These are phyloP conservation scores for Candida golubevii DNA, from an alignment of 805 yeast genomes.

Conservation along the genomic window DNA sequence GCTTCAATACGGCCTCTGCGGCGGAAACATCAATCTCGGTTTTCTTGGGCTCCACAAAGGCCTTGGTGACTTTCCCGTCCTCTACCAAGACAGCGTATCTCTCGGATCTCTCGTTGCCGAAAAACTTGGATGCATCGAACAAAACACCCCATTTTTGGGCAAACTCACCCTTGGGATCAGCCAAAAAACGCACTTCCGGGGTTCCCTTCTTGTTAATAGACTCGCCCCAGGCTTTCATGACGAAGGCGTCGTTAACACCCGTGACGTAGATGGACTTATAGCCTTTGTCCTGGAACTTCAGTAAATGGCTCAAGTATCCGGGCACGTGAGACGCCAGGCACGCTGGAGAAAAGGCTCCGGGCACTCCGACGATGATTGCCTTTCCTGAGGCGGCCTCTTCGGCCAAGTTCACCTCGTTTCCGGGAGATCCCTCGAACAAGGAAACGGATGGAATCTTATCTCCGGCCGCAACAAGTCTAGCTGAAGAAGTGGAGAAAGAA, in stretches of 20 bases:
- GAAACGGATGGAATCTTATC: slow-evolving; percentile 55
- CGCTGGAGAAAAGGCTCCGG: slow-evolving; percentile 75
- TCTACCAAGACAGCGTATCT: slow-evolving; percentile 75
- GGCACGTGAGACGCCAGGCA: slow-evolving; percentile 73
- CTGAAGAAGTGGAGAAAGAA: slow-evolving; percentile 19
- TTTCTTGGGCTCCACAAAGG: slow-evolving; percentile 79
- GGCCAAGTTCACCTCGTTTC: slow-evolving; percentile 54
- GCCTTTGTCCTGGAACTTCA: slow-evolving; percentile 63
- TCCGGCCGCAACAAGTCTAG: slow-evolving; percentile 46
- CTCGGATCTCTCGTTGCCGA: slow-evolving; percentile 72
- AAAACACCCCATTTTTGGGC: slow-evolving; percentile 57
- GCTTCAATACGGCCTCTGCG: slow-evolving; percentile 42
- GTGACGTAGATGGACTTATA: slow-evolving; percentile 57
- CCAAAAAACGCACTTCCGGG: slow-evolving; percentile 51
- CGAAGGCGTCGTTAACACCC: slow-evolving; percentile 85
- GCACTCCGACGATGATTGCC: slow-evolving; percentile 45
- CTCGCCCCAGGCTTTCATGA: slow-evolving; percentile 75
- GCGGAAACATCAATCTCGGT: slow-evolving; percentile 57
- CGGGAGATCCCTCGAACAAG: slow-evolving; percentile 63
- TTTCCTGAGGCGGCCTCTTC: slow-evolving; percentile 45
- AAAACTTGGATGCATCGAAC: slow-evolving; percentile 72
- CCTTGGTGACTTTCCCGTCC: slow-evolving; percentile 63
- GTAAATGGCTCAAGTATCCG: slow-evolving; percentile 54
- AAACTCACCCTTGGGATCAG: slow-evolving; percentile 79
- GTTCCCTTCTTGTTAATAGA: slow-evolving; percentile 21